A percentile compares a stretch with the other conserved stretches of the same genome.
These are phyloP conservation scores for Laguncularia racemosa DNA, from an alignment of 345 rosid genomes.

Conservation along the genomic window DNA sequence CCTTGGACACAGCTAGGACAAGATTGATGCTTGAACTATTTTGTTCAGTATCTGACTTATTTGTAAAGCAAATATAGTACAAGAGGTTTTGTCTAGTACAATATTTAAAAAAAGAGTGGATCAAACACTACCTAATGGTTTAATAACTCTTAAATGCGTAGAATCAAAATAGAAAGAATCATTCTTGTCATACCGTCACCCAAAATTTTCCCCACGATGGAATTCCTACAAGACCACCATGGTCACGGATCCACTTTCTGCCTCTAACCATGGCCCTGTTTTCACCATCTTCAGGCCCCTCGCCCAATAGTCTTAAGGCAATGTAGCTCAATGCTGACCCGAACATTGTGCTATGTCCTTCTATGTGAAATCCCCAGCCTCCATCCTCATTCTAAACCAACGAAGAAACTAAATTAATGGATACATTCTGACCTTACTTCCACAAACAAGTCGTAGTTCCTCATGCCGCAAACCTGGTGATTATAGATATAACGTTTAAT, in stretches of 20 bases:
- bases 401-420: background rate
- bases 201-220: conserved; percentile 69
- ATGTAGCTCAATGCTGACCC: conserved; percentile 50
- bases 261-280: conserved; percentile 32
- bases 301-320: conserved; percentile 51
- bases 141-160: too few relatives aligned
- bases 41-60: too few relatives aligned
- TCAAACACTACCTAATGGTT: too few relatives aligned
- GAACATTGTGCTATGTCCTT: conserved; percentile 55
- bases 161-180: too few relatives aligned
- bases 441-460: too few relatives aligned
- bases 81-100: too few relatives aligned
- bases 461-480: conserved; percentile 36
- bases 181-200: conserved; percentile 30
- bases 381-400: conserved; percentile 57
- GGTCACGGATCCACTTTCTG: conserved; percentile 60
- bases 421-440: too few relatives aligned
- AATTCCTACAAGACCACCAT: conserved; percentile 39
- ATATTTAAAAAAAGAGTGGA: too few relatives aligned
- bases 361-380: conserved; percentile 66
- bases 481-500: conserved; percentile 49
- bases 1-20: too few relatives aligned
- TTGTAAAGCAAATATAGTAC: too few relatives aligned
- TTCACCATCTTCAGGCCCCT: conserved; percentile 32
- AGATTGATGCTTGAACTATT: too few relatives aligned